A percentile compares a stretch with the other conserved stretches of the same genome.
phyloP scores from a whole-genome alignment of 2,329 filamentous ascomycete genomes.

The Colletotrichum spinosum region DNA sequence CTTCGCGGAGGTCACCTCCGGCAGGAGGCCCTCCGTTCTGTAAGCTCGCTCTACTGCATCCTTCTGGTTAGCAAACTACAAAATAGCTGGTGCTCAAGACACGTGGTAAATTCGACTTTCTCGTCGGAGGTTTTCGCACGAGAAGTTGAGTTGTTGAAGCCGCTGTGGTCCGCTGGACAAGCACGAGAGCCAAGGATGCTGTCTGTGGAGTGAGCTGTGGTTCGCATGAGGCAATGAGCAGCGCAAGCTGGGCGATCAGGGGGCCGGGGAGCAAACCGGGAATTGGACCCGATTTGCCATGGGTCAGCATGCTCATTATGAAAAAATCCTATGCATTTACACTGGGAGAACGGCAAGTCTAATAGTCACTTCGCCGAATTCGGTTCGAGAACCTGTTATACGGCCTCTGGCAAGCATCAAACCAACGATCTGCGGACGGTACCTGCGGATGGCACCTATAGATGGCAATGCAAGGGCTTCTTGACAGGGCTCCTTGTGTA shows the following conservation, averaged over 20 bases:
- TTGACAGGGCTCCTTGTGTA: not conserved
- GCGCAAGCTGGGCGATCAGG: not conserved
- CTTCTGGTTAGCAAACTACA: not conserved
- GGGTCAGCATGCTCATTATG: constrained; percentile 10
- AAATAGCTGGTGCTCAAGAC: not conserved
- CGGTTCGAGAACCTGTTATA: not conserved
- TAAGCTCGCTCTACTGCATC: too few species aligned
- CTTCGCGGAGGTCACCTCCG: constrained; percentile 15
- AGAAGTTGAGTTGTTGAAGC: not conserved
- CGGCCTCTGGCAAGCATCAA: not conserved
- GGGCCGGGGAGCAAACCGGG: not conserved
- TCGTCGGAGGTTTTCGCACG: too few species aligned
- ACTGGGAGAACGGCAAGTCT: not conserved
- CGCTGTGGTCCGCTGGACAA: not conserved
- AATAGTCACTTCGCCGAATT: not conserved
- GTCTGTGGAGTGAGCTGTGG: not conserved
- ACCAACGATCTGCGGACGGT: not conserved
- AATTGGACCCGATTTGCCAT: constrained; percentile 11
- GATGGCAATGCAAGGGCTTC: not conserved
- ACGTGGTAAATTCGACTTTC: not conserved
- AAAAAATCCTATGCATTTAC: not conserved
- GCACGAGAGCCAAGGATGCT: not conserved
- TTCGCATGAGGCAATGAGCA: constrained; percentile 2
- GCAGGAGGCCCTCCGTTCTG: not conserved
- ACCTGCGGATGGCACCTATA: not conserved